Percentiles rank a stretch among this genome's conserved stretches.
phyloP scores from a whole-genome alignment of 2,329 filamentous ascomycete genomes.

The Fusarium tupiense region DNA sequence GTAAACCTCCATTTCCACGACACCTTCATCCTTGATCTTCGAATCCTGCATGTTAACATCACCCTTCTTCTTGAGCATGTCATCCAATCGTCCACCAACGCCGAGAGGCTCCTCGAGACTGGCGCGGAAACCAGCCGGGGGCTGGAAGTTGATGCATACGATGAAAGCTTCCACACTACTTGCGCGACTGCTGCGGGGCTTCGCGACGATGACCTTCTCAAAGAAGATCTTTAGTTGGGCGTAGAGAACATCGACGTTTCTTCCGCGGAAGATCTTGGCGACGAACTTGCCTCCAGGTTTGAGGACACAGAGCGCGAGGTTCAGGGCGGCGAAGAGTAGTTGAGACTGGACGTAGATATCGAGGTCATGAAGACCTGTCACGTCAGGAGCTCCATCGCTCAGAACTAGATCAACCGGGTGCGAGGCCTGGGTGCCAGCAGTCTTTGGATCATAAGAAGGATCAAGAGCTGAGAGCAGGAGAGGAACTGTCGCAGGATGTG shows the following conservation, averaged over 20 bases:
- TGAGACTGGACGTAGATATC: constrained; percentile 99
- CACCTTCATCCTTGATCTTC: constrained; percentile 43
- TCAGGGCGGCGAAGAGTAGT: constrained; percentile 91
- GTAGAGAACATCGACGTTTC: constrained; percentile 95
- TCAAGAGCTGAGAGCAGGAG: constrained; percentile 87
- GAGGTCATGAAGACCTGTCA: constrained; percentile 94
- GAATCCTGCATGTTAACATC: constrained; percentile 57
- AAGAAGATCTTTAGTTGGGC: constrained; percentile 95
- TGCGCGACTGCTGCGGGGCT: constrained; percentile 92
- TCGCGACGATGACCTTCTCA: constrained; percentile 84
- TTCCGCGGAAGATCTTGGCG: constrained; percentile 95
- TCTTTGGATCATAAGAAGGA: constrained; percentile 66
- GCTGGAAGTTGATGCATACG: constrained; percentile 89
- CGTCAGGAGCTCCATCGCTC: constrained; percentile 94
- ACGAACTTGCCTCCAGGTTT: constrained; percentile 95
- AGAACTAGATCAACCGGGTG: constrained; percentile 92
- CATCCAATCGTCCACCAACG: constrained; percentile 64
- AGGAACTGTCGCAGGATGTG: constrained; percentile 93
- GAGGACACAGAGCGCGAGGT: constrained; percentile 91
- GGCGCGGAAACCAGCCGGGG: constrained; percentile 78
- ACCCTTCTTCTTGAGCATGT: constrained; percentile 57
- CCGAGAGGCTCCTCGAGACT: constrained; percentile 81
- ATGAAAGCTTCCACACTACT: constrained; percentile 98
- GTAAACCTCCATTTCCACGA: constrained; percentile 63
- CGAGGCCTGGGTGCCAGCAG: constrained; percentile 62